These are phyloP conservation scores for Lecanoromycetidae sp. DNA, from an alignment of 2,329 filamentous ascomycete species.

Conservation along the genomic window DNA sequence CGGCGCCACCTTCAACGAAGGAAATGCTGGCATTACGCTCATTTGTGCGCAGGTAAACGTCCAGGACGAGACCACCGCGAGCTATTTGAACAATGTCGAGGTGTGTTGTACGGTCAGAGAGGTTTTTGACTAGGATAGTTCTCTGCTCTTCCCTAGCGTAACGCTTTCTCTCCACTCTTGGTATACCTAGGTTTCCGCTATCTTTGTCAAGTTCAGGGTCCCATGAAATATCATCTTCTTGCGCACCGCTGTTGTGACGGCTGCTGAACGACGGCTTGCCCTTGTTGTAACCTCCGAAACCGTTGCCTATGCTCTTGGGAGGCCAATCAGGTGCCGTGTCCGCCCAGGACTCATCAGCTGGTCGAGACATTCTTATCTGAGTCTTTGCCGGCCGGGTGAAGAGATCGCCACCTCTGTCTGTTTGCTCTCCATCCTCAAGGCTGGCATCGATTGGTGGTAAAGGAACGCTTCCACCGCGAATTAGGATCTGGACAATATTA, in stretches of 20 bases:
- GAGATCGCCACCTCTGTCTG: background rate
- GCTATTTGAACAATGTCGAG: conserved; percentile 53
- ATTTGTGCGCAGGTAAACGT: conserved; percentile 49
- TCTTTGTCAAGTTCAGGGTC: conserved; percentile 16
- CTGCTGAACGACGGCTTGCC: conserved; percentile 5
- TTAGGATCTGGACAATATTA: conserved; percentile 10
- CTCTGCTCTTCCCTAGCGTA: conserved; percentile 29
- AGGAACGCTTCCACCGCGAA: conserved; percentile 14
- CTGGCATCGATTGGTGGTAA: background rate
- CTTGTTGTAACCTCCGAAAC: conserved; percentile 1
- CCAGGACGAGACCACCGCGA: conserved; percentile 58
- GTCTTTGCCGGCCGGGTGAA: background rate
- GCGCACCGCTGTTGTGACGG: conserved; percentile 11
- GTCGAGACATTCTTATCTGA: background rate
- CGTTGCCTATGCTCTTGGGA: background rate
- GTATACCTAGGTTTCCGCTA: conserved; percentile 20
- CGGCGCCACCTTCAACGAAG: conserved; percentile 53
- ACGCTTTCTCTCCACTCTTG: conserved; percentile 22
- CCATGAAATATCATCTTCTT: conserved; percentile 15
- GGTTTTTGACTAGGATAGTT: conserved; percentile 50
- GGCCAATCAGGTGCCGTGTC: conserved; percentile 5
- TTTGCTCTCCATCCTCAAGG: background rate
- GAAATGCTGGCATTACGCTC: conserved; percentile 55
- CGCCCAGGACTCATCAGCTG: background rate
- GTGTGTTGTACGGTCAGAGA: conserved; percentile 51